These are phyloP conservation scores for Naganishia vaughanmartiniae DNA, from an alignment of 768 basidiomycete genomes.

Conservation along the genomic window DNA sequence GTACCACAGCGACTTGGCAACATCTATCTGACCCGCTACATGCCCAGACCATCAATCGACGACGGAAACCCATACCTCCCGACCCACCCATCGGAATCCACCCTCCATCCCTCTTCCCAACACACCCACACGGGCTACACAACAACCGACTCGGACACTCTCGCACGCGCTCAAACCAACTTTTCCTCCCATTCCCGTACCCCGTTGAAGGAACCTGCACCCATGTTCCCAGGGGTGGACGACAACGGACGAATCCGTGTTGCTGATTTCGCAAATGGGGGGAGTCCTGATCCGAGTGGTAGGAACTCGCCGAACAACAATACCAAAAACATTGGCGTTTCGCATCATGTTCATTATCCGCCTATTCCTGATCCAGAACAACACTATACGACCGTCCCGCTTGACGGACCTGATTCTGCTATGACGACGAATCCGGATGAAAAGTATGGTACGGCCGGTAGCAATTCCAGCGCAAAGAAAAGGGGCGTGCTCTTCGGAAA, in stretches of 20 bases:
- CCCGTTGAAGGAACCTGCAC: conserved; percentile 14
- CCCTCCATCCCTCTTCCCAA: not conserved
- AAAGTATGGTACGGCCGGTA: conserved; percentile 5
- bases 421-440: not conserved
- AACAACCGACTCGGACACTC: not conserved
- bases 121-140: conserved; percentile 1
- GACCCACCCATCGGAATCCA: conserved; percentile 14
- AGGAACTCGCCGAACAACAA: not conserved
- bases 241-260: conserved; percentile 16
- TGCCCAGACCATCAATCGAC: conserved; percentile 23
- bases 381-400: conserved; percentile 19
- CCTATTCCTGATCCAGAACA: conserved; percentile 13
- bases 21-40: not conserved
- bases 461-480: conserved; percentile 17
- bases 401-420: conserved; percentile 6
- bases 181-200: conserved; percentile 22
- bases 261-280: conserved; percentile 22
- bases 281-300: not conserved
- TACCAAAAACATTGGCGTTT: too few relatives aligned
- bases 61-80: conserved; percentile 21
- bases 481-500: conserved; percentile 22
- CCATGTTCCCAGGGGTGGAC: not conserved
- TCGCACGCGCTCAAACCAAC: conserved; percentile 14
- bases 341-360: conserved; percentile 1
- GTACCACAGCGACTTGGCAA: not conserved